Evolutionary conservation across 2,329 filamentous ascomycete genomes (phyloP).

Genomic region (Dichotomopilus funicola): DNA sequence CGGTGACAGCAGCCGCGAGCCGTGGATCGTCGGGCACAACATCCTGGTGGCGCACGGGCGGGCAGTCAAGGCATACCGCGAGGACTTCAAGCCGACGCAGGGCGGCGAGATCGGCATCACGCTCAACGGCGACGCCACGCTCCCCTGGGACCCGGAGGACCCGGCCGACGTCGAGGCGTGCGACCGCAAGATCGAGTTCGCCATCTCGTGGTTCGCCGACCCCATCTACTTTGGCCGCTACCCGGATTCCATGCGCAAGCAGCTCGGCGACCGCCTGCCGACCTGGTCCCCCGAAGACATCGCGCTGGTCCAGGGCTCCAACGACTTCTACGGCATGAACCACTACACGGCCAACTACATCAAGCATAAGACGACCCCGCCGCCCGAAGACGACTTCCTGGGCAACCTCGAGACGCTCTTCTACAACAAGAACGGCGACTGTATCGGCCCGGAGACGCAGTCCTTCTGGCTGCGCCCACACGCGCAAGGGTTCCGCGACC

Average conservation of each 20-base stretch:
- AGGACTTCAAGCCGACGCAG: conserved; percentile 68
- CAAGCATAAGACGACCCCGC: conserved; percentile 58
- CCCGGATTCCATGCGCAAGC: conserved; percentile 73
- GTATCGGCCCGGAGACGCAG: conserved; percentile 76
- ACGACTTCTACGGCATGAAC: conserved; percentile 94
- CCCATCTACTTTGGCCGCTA: conserved; percentile 81
- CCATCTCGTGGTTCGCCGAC: conserved; percentile 83
- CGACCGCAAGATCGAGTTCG: conserved; percentile 77
- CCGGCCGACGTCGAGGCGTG: conserved; percentile 68
- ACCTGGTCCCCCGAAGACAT: conserved; percentile 66
- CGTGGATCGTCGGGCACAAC: conserved; percentile 78
- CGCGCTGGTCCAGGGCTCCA: conserved; percentile 72
- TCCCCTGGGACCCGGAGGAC: conserved; percentile 76
- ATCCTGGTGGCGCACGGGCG: conserved; percentile 72
- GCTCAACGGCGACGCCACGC: conserved; percentile 75
- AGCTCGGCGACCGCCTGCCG: conserved; percentile 72
- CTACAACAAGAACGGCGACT: conserved; percentile 63
- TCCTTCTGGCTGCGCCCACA: conserved; percentile 74
- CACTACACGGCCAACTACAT: conserved; percentile 88
- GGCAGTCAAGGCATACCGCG: conserved; percentile 74
- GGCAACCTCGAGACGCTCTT: conserved; percentile 71
- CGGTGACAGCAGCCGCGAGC: conserved; percentile 70
- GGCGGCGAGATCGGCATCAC: conserved; percentile 81
- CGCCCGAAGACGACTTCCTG: conserved; percentile 60
- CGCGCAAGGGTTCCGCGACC: conserved; percentile 67